These are phyloP conservation scores for Cladosporium colombiae DNA, from an alignment of 2,329 filamentous ascomycete species.

Conservation along the genomic window DNA sequence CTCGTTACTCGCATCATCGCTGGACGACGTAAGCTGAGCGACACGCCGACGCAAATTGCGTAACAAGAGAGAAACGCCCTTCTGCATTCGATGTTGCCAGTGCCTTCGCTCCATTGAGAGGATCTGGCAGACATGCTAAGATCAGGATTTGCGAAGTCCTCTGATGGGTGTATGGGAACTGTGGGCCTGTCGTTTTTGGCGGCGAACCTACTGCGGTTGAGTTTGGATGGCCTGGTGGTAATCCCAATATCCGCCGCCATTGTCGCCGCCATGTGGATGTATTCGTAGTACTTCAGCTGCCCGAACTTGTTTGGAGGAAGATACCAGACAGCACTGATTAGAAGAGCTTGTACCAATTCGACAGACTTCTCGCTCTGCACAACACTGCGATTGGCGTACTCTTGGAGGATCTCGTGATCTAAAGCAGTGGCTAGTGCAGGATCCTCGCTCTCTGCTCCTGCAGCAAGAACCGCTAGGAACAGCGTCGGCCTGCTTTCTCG, in stretches of 20 bases:
- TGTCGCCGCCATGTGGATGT: slow-evolving; percentile 54
- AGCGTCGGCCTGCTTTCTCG: slow-evolving; percentile 63
- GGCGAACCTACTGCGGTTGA: slow-evolving; percentile 22
- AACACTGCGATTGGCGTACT: slow-evolving; percentile 52
- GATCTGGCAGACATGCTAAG: slow-evolving; percentile 30
- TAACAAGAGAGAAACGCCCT: slow-evolving; percentile 63
- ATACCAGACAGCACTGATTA: slow-evolving; percentile 53
- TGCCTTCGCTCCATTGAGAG: slow-evolving; percentile 43
- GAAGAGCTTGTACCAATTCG: slow-evolving; percentile 53
- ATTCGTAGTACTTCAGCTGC: slow-evolving; percentile 51
- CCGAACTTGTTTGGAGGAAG: slow-evolving; percentile 50
- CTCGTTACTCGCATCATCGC: slow-evolving; percentile 61
- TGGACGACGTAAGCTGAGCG: slow-evolving; percentile 63
- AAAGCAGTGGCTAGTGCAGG: slow-evolving; percentile 44
- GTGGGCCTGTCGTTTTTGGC: slow-evolving; percentile 9
- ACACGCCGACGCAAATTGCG: slow-evolving; percentile 59
- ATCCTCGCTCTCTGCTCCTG: slow-evolving; percentile 59
- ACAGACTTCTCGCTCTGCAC: slow-evolving; percentile 53
- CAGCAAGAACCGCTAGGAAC: slow-evolving; percentile 71
- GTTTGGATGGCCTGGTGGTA: slow-evolving; percentile 24
- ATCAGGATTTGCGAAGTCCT: slow-evolving; percentile 32
- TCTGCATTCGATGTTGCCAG: slow-evolving; percentile 56
- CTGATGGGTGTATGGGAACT: slow-evolving; percentile 26
- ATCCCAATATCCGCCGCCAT: slow-evolving; percentile 52
- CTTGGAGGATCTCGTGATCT: slow-evolving; percentile 51